These are phyloP conservation scores for Trypethelium eluteriae DNA, from an alignment of 495 filamentous ascomycete species.

Conservation along the genomic window DNA sequence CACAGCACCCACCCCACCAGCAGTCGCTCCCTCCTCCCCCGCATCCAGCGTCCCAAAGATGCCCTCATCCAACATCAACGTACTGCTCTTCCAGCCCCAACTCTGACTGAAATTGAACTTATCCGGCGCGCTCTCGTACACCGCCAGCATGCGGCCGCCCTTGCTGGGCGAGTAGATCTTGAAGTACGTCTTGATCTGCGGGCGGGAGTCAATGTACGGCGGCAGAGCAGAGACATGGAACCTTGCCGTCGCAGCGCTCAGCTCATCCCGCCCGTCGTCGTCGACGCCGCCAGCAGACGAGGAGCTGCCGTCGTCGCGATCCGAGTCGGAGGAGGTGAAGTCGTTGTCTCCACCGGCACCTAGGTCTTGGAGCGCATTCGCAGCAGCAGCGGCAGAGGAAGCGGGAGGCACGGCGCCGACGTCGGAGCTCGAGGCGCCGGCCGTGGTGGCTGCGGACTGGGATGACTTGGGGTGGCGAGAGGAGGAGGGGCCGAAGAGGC, in stretches of 20 bases:
- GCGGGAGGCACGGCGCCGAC: neutral
- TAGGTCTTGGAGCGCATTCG: neutral
- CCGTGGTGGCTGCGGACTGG: neutral
- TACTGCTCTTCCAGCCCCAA: slow-evolving; percentile 57
- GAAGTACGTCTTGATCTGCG: slow-evolving; percentile 56
- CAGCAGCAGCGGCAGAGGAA: neutral
- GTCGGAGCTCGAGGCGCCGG: neutral
- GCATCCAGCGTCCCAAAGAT: slow-evolving; percentile 34
- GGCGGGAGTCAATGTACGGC: slow-evolving; percentile 47
- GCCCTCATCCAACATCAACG: slow-evolving; percentile 49
- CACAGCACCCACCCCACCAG: neutral
- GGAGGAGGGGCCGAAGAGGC: slow-evolving; percentile 3
- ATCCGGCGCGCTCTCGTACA: slow-evolving; percentile 53
- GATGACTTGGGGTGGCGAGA: neutral
- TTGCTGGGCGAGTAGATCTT: slow-evolving; percentile 54
- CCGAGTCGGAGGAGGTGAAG: slow-evolving; percentile 18
- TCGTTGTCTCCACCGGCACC: neutral
- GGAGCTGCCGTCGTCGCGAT: slow-evolving; percentile 12
- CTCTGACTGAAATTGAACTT: slow-evolving; percentile 57
- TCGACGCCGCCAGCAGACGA: slow-evolving; percentile 12
- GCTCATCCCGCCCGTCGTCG: slow-evolving; percentile 6
- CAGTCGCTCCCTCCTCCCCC: slow-evolving; percentile 19
- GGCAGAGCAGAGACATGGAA: slow-evolving; percentile 39
- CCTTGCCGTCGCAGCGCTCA: slow-evolving; percentile 10
- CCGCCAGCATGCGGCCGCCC: slow-evolving; percentile 49